Evolutionary conservation across 768 basidiomycete species (phyloP), one percentile per base, ranked within the genome.

Genomic region (Tylopilus intermedius): DNA sequence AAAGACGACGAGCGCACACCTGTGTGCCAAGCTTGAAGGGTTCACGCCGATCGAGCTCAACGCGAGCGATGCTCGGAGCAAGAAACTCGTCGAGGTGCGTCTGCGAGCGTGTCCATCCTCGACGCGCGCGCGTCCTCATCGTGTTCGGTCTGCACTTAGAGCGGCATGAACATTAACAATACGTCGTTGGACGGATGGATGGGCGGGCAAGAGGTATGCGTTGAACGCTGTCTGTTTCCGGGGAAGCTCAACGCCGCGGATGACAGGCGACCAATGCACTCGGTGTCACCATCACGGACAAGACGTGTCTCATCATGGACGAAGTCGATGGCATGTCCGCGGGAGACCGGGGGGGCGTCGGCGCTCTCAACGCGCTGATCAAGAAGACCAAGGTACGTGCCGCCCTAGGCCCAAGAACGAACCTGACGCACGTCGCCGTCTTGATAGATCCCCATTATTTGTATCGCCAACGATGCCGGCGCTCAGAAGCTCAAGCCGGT

Each of bases 301-400:
- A 77, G 66, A 81, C 88, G 0, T 91, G 93, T 58, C 74, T 99
- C 42, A 98, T 99, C 66, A 97, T 99, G 95, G 96, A 99, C 63
- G 96, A 99, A 67, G 95, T 98, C 2, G 96, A 99, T 59, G 96
- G 96, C 1, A 99, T 98, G 94, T 95, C 93, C 5, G 90, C 90
- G 3, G 96, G 96, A 15, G 96, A 99, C 69, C 79, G 96, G 42
- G 96, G 96, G 14, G 96, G 96, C 50, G 90, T 98, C 2, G 95
- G 92, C 22, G 96, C 96, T 6, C 67, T 99, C 59, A 92, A 92
- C 53, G 84, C 84, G 0, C 64, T 99, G 55, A 95, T 99, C 61
- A 93, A 87, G 73, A 97, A 95, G 76, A 87, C 88, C 21, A 91
- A 87, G 76, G 93, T 90, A 38, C 24, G 69, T 47, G 2, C 5